Base-by-base conservation (phyloP, 1,284 basidiomycete species). In the Dichomitus squalens region DNA sequence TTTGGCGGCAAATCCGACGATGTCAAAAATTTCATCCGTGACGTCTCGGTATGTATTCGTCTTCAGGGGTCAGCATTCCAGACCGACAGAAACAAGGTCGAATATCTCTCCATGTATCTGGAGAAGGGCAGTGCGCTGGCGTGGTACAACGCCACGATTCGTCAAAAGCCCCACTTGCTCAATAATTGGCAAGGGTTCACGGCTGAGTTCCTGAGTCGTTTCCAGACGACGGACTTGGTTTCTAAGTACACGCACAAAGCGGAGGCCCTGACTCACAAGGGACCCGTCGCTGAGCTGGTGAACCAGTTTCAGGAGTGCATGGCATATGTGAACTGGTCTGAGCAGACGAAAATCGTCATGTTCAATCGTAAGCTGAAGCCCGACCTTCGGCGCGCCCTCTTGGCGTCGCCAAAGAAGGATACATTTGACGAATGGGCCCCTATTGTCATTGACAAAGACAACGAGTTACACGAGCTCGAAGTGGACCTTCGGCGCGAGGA, bases 361-460 rank as follows among this genome's bases (percentile, higher is more conserved):
- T 41, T 41, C 40, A 23, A 25, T 12, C 21, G 11, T 2, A 20
- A 20, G 6, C 21, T 41, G 21, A 41, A 41, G 23, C 18, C 20
- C 7, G 21, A 41, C 2, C 11, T 25, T 1, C 21, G 21, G 21
- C 39, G 14, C 2, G 18, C 20, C 18, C 40, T 49, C 3, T 3
- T 33, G 2, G 18, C 18, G 18, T 4, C 21, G 5, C 23, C 8
- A 3, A 18, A 25, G 1, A 34, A 34, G 16, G 33, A 36, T 18
- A 34, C 33, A 3, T 21, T 31, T 20, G 29, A 49, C 21, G 47
- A 34, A 1, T 49, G 47, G 47, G 31, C 55, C 18, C 55, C 52
- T 7, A 36, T 47, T 29, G 49, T 61, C n/a, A 29, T 57, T 20
- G 29, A 53, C 3, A 33, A 49, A n/a, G 56, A 61, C 41, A 47